Evolutionary conservation across 441 rosid genomes (phyloP).

Genomic region (Erodium texanum): DNA sequence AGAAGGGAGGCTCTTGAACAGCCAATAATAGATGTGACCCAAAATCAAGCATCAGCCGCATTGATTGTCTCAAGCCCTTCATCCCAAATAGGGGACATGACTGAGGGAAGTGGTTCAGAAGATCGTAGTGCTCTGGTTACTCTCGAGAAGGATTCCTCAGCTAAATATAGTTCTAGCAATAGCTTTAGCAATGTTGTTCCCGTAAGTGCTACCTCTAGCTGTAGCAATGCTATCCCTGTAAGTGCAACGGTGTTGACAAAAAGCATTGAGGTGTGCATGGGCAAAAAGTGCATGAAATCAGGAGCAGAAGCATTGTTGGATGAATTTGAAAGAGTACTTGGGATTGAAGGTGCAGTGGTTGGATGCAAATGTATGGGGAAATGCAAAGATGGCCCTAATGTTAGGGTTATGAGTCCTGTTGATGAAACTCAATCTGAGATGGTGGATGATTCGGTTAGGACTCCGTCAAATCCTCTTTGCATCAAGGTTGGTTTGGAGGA

Average conservation of each 20-base stretch:
- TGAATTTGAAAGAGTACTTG: constrained; percentile 43
- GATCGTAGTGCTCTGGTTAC: not conserved
- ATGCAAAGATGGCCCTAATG: constrained; percentile 72
- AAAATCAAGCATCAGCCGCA: constrained; percentile 5
- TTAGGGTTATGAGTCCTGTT: constrained; percentile 25
- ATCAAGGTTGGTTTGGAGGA: constrained; percentile 66
- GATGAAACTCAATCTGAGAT: constrained; percentile 10
- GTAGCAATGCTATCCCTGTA: not conserved
- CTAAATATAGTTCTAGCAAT: not conserved
- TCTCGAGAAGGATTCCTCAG: constrained; percentile 5
- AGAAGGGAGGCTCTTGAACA: constrained; percentile 18
- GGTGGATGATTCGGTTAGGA: constrained; percentile 20
- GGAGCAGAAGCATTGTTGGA: constrained; percentile 51
- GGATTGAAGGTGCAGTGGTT: constrained; percentile 39
- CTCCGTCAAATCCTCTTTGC: constrained; percentile 38
- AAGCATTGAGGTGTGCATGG: constrained; percentile 71
- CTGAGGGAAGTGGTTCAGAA: not conserved
- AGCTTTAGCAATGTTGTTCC: not conserved
- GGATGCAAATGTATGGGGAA: constrained; percentile 81
- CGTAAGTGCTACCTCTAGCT: not conserved
- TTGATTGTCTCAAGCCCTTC: not conserved
- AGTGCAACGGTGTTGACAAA: constrained; percentile 7
- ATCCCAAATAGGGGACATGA: constrained; percentile 5
- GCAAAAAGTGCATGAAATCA: constrained; percentile 58
- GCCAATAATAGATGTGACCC: constrained; percentile 5